Base-by-base conservation (phyloP, 164 flowering plant species). In the Vitis labrusca region DNA sequence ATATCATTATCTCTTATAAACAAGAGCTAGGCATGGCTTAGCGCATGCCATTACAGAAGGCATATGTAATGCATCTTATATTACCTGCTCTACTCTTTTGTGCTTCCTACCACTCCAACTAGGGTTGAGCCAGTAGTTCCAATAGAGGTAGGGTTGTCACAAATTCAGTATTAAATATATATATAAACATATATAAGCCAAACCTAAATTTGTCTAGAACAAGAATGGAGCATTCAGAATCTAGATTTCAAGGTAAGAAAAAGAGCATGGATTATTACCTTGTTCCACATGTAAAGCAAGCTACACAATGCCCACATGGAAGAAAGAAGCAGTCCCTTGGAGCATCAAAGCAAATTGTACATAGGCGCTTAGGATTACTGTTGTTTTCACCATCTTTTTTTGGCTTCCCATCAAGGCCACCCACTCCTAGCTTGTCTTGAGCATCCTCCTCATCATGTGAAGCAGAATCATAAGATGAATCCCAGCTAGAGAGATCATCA, bases 301-400 rank as follows among this genome's bases (percentile, higher is more conserved):
- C 79, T n/a, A 83, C 93, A 75, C 87, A 87, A 44, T 91, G 98
- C 15, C 98, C 97, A 73, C 98, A 94, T 10, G 97, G 96, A 74
- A 94, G 89, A 80, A 94, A 94, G 85, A 94, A 94, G 80, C 96
- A 82, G 76, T 94, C 93, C 68, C 92, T 88, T 7, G 91, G 91
- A 75, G 91, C 88, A 82, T 90, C 92, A 65, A 82, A 91, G 75
- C 97, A 93, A 55, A 91, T 86, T n/a, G 78, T 92, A 82, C 98
- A 94, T 17, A 85, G 85, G 48, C 89, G 88, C 6, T 84, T 83
- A 8, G 77, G 76, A 59, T 68, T 75, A 47, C 70, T 84, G 51
- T 76, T 63, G 68, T 69, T 65, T 74, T 86, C 90, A 61, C 83
- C 85, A 49, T 88, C 92, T 66, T 71, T 78, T 37, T 61, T 14